Base-by-base conservation (phyloP, 2,329 filamentous ascomycete genomes). In the Aspergillus sp. region DNA sequence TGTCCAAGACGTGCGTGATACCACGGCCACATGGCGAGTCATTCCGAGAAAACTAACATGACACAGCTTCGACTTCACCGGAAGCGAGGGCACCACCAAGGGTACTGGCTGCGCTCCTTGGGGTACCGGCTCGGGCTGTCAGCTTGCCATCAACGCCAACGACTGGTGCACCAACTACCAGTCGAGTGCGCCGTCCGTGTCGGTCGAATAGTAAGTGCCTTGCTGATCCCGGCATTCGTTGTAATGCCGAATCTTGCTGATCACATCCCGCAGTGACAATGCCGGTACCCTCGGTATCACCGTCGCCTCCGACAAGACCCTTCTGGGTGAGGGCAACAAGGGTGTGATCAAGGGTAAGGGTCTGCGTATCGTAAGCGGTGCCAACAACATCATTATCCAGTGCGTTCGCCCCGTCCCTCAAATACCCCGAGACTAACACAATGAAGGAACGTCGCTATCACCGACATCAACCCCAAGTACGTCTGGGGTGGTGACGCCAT, bases 401-500 rank as follows among this genome's bases (percentile, higher is more conserved):
- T 57, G 42, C 20, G 53, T 44, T 2, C 4, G 14, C 7, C 19
- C 3, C 20, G 4, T 2, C 4, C 24, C 16, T 16, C 14, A 14
- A 24, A 4, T 16, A 11, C 13, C 19, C 14, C 2, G 22, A 16
- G 20, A 38, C 26, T 43, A 40, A 49, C 13, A 9, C 16, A 1
- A 11, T 16, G 17, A 36, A 57, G 55, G 44, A 83, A 83, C 68
- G 70, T 82, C 50, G 75, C 78, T 49, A 75, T 83, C 62, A 81
- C 79, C 47, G 71, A 80, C 48, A 69, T 83, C 45, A 83, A 83
- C 71, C 76, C 80, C n/a, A 62, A 79, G 64, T 80, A 82, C 59
- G 79, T 83, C 57, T 83, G 81, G 81, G 81, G 81, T 50, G 81
- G 81, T 49, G 81, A 83, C 63, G 81, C 77, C 41, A 81, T 83